These are phyloP conservation scores for Mycena galericulata DNA, from an alignment of 768 basidiomycete species.

Conservation along the genomic window DNA sequence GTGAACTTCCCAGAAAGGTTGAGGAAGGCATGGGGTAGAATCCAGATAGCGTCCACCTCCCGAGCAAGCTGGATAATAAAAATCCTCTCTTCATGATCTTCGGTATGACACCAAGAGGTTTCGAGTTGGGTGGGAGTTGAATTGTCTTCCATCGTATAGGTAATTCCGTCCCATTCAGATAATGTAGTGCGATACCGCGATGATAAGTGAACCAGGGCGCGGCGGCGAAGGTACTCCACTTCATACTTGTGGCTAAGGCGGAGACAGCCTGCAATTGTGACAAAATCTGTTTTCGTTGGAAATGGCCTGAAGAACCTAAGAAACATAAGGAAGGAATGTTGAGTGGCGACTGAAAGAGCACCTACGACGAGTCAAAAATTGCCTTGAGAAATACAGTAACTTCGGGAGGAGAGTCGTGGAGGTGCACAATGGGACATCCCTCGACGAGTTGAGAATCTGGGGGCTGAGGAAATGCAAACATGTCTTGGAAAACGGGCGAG, in stretches of 20 bases:
- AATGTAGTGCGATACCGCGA: neutral
- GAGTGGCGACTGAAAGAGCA: neutral
- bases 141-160: too few species aligned
- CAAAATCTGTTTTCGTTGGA: neutral
- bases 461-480: constrained; percentile 12
- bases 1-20: neutral
- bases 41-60: constrained; percentile 19
- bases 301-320: neutral
- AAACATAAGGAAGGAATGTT: neutral
- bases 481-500: neutral
- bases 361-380: constrained; percentile 3
- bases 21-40: constrained; percentile 19
- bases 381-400: constrained; percentile 14
- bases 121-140: neutral
- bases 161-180: neutral
- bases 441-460: constrained; percentile 19
- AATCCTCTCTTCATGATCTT: too few species aligned
- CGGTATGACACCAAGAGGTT: too few species aligned
- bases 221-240: neutral
- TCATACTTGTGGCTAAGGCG: neutral
- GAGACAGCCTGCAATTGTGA: neutral
- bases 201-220: neutral
- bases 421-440: constrained; percentile 28
- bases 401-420: constrained; percentile 13
- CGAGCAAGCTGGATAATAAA: constrained; percentile 19